Conservation (phyloP, 2,329 filamentous ascomycete genomes). For the Eutypa lata region DNA sequence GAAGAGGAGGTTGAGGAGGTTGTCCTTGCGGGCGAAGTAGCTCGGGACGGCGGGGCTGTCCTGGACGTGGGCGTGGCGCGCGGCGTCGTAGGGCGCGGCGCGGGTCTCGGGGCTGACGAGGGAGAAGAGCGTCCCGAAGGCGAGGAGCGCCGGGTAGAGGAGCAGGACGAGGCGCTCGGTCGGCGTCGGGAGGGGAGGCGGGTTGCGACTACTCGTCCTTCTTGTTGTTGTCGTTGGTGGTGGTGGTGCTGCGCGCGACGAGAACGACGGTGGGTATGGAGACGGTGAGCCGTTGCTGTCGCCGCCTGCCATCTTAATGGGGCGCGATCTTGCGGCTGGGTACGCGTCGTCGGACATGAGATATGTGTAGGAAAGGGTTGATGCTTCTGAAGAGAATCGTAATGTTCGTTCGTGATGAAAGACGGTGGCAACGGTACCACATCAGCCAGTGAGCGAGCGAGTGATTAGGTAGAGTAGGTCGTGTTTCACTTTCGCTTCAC, state of each 20-base stretch:
- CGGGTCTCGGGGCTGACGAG: slow-evolving; percentile 71
- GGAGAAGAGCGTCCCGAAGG: slow-evolving; percentile 80
- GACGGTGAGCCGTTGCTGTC: slow-evolving; percentile 7
- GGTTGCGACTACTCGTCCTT: slow-evolving; percentile 33
- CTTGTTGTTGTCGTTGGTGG: slow-evolving; percentile 1
- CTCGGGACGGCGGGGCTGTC: slow-evolving; percentile 58
- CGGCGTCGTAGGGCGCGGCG: slow-evolving; percentile 58
- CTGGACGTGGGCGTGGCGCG: slow-evolving; percentile 60
- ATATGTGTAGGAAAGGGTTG: background rate
- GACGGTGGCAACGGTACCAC: too few relatives aligned
- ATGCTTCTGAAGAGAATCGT: background rate
- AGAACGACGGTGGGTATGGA: slow-evolving; percentile 11
- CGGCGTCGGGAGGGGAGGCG: slow-evolving; percentile 66
- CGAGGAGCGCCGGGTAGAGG: slow-evolving; percentile 73
- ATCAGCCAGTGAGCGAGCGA: too few relatives aligned
- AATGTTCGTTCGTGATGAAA: background rate
- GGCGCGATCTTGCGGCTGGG: slow-evolving; percentile 21
- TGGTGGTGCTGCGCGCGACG: slow-evolving; percentile 3
- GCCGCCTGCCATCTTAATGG: slow-evolving; percentile 18
- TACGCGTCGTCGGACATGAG: slow-evolving; percentile 19
- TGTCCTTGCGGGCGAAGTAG: slow-evolving; percentile 93
- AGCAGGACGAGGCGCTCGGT: slow-evolving; percentile 63
- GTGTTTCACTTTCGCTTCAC: too few relatives aligned
- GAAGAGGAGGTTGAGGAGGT: slow-evolving; percentile 88
- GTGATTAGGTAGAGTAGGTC: too few relatives aligned